Base-by-base conservation (phyloP, 352 stramenopile species). In the Phytopythium kandeliae region DNA sequence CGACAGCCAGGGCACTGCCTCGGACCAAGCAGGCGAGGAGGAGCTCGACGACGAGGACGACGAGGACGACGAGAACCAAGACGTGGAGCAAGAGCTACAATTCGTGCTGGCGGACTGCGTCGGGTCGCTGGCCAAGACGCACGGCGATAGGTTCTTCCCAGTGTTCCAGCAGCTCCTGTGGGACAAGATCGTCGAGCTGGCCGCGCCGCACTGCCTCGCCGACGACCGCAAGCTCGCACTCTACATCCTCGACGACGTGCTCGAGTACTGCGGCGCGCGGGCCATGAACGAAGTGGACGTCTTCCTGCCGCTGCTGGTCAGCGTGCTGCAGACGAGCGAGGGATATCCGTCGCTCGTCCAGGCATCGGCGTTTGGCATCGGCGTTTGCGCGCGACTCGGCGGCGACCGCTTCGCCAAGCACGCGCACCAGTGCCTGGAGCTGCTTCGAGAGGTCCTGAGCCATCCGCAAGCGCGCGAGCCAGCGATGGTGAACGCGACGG, bases 181-280 rank as follows among this genome's bases (percentile, higher is more conserved):
- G 74, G 80, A 94, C 24, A 94, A 91, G 53, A 68, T 94, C 30
- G 48, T 71, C 17, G 80, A 89, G 28, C 64, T 94, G 24, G 67
- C 69, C 17, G 74, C 65, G 1, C 63, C 69, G 50, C 77, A 86
- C 43, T 94, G 83, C 42, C 71, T 92, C 1, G 48, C 81, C 5
- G 75, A 91, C 37, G 83, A 94, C 61, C 80, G 83, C 51, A 84
- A 88, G 34, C 70, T 90, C n/a, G 83, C 83, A 35, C 51, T 94
- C 16, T 94, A 89, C 65, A 84, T 94, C n/a, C 58, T 94, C 28
- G 83, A 94, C 55, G 83, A 94, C 54, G 83, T 94, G 17, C 58
- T 94, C 22, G 83, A 94, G 61, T 63, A 91, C 65, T 89, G 83
- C 36, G 74, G 78, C 22, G 58, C 43, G 12, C 53, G 67, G 9